A percentile compares a stretch with the other conserved stretches of the same genome.
These are phyloP conservation scores for Amanita jacksonii DNA, from an alignment of 768 basidiomycete genomes.

Conservation along the genomic window DNA sequence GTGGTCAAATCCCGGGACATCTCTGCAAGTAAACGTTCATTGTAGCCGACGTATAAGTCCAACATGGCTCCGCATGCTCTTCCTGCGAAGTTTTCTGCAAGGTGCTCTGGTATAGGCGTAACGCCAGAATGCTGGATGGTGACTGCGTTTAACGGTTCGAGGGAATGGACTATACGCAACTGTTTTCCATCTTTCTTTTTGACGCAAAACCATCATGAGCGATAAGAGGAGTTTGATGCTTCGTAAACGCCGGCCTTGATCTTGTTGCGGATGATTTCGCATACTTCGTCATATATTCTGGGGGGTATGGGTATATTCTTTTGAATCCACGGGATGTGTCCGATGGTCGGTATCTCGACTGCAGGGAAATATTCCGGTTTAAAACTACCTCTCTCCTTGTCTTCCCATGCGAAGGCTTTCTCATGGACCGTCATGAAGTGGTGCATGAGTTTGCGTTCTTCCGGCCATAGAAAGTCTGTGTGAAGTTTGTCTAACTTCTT, in stretches of 20 bases:
- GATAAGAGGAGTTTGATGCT: constrained; percentile 27
- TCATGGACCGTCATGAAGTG: constrained; percentile 24
- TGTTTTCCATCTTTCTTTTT: constrained; percentile 29
- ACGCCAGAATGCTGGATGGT: constrained; percentile 26
- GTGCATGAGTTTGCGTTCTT: constrained; percentile 18
- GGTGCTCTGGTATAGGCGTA: too few relatives aligned
- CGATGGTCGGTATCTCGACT: constrained; percentile 21
- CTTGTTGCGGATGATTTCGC: constrained; percentile 24
- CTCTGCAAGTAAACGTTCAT: too few relatives aligned
- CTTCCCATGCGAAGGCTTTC: constrained; percentile 28
- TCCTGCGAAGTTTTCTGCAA: too few relatives aligned
- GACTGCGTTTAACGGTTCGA: constrained; percentile 29
- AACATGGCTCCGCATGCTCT: too few relatives aligned
- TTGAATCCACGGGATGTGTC: constrained; percentile 22
- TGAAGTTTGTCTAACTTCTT: constrained; percentile 16
- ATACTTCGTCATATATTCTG: constrained; percentile 22
- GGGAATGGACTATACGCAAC: constrained; percentile 25
- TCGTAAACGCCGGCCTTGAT: constrained; percentile 31
- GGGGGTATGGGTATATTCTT: constrained; percentile 24
- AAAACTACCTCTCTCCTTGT: constrained; percentile 25
- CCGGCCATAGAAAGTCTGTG: constrained; percentile 13
- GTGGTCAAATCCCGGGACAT: constrained; percentile 12
- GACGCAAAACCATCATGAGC: constrained; percentile 30
- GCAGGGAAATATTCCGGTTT: constrained; percentile 23
- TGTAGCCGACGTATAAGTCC: too few relatives aligned